Conservation (phyloP, 768 basidiomycete genomes). For the Hygrophorus russula region DNA sequence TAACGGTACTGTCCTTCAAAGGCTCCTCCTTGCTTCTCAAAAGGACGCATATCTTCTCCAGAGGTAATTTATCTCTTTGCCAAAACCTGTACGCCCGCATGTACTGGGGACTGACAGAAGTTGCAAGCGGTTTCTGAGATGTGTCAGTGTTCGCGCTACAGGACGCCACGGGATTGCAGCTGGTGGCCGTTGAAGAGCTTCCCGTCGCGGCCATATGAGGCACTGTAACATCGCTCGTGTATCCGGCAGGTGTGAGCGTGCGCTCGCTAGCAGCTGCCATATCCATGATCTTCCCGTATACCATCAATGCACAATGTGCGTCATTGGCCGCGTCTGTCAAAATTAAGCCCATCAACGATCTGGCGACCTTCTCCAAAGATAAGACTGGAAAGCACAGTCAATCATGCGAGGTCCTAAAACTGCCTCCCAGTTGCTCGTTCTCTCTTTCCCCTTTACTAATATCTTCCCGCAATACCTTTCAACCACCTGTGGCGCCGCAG, state of each 20-base stretch:
- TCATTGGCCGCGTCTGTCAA: constrained; percentile 27
- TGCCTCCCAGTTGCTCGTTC: constrained; percentile 25
- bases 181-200: too few species aligned
- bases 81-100: constrained; percentile 24
- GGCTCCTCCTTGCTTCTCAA: constrained; percentile 13
- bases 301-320: constrained; percentile 21
- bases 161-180: too few species aligned
- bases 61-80: constrained; percentile 15
- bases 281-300: constrained; percentile 18
- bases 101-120: constrained; percentile 14
- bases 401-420: constrained; percentile 13
- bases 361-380: neutral
- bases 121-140: neutral
- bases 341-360: neutral
- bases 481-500: constrained; percentile 15
- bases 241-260: neutral
- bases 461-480: constrained; percentile 19
- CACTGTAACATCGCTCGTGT: constrained; percentile 6
- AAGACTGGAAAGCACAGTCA: constrained; percentile 15
- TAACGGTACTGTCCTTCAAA: constrained; percentile 19
- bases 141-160: too few species aligned
- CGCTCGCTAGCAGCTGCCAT: constrained; percentile 14
- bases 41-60: constrained; percentile 21
- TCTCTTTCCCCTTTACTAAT: constrained; percentile 18
- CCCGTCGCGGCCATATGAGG: constrained; percentile 2